A percentile compares a stretch with the other conserved stretches of the same genome.
Evolutionary conservation across 2,329 filamentous ascomycete species (phyloP).

Genomic region (Colletotrichum gigasporum): DNA sequence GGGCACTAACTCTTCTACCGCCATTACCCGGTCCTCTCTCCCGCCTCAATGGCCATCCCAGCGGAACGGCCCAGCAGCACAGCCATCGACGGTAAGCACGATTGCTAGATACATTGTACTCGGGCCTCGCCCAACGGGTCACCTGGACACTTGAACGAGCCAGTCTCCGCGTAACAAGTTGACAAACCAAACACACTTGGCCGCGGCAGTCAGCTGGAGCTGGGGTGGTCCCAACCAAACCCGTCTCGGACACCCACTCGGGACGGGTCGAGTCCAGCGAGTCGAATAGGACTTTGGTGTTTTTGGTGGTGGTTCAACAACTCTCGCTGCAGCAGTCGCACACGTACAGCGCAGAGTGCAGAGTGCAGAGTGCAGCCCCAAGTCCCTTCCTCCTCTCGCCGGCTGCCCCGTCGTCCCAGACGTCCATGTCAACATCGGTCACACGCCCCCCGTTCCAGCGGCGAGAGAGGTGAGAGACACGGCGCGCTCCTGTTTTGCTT

Average conservation of each 20-base stretch:
- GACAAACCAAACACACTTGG: conserved; percentile 20
- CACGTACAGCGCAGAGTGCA: no score
- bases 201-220: background rate
- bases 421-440: conserved; percentile 9
- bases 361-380: no score
- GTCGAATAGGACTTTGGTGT: background rate
- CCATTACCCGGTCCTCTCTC: background rate
- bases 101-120: conserved; percentile 11
- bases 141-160: conserved; percentile 25
- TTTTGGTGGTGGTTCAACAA: no score
- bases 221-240: background rate
- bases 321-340: no score
- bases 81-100: background rate
- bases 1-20: no score
- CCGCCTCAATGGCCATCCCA: background rate
- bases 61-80: conserved; percentile 2
- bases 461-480: no score
- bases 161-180: conserved; percentile 28
- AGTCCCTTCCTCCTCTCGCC: no score
- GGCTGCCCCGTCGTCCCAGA: no score
- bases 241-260: conserved; percentile 6
- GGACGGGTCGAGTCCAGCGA: no score
- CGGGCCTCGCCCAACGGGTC: conserved; percentile 25
- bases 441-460: conserved; percentile 11
- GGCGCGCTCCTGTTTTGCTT: conserved; percentile 18